Evolutionary conservation across 306 rosid species (phyloP).

Genomic region (Spatholobus suberectus): DNA sequence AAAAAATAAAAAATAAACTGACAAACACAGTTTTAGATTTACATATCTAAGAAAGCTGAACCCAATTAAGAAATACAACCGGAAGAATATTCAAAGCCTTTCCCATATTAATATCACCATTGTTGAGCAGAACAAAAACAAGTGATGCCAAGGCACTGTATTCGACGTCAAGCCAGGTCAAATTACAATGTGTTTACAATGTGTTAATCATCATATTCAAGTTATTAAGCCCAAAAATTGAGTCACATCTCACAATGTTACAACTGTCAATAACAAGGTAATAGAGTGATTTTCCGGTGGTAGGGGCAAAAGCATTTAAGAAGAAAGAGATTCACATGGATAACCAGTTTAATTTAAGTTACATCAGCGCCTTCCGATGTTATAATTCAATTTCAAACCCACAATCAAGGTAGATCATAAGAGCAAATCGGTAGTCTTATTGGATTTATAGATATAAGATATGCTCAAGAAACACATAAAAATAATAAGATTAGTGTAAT

Average conservation of each 20-base stretch:
- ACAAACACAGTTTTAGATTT: not conserved
- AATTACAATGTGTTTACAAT: slow-evolving; percentile 16
- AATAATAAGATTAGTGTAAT: not conserved
- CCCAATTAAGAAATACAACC: slow-evolving; percentile 42
- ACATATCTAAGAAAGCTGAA: not conserved
- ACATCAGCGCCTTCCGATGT: not conserved
- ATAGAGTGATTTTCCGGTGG: not conserved
- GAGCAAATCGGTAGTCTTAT: not conserved
- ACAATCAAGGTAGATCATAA: not conserved
- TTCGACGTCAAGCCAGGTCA: slow-evolving; percentile 62
- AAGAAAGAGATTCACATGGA: not conserved
- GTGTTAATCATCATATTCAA: not conserved
- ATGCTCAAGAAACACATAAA: not conserved
- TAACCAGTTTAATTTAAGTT: not conserved
- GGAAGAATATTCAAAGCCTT: slow-evolving; percentile 75
- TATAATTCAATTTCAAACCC: not conserved
- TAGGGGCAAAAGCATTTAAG: not conserved
- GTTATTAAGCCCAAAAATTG: not conserved
- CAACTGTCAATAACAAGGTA: not conserved
- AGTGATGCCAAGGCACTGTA: slow-evolving; percentile 64
- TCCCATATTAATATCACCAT: slow-evolving; percentile 85
- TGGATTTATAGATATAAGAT: not conserved
- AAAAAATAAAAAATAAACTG: not conserved
- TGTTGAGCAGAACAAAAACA: no score
- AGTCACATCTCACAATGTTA: slow-evolving; percentile 18